Conservation (phyloP, 2,329 filamentous ascomycete genomes). For the Diplodia scrobiculata region DNA sequence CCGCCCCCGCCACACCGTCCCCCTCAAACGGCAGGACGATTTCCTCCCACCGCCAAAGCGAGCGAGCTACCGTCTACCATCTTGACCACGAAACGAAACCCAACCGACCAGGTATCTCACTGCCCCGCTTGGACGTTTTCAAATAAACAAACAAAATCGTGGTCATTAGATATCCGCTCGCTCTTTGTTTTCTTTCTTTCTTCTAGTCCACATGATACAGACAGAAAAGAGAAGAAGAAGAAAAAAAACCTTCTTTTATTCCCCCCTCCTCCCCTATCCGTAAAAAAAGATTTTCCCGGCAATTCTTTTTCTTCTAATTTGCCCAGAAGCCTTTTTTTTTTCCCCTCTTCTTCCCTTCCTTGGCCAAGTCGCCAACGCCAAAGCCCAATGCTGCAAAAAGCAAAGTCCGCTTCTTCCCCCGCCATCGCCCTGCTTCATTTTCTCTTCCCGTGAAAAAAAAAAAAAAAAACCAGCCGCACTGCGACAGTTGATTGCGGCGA, state of each 20-base stretch:
- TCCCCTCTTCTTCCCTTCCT: not conserved
- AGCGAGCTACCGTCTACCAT: not conserved
- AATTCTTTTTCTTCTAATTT: slow-evolving; percentile 2
- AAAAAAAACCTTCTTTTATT: not conserved
- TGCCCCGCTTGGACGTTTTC: not conserved
- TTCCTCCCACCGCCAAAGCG: not conserved
- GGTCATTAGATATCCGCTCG: slow-evolving; percentile 19
- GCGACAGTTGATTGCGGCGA: not conserved
- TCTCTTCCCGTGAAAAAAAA: not conserved
- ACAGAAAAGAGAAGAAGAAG: not conserved
- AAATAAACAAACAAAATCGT: not conserved
- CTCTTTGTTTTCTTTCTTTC: not conserved
- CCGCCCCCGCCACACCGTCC: not conserved
- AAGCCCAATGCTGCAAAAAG: slow-evolving; percentile 25
- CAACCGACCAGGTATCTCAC: slow-evolving; percentile 4
- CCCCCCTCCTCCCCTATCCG: not conserved
- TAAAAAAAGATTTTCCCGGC: not conserved
- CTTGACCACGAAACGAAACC: not conserved
- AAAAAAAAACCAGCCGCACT: not conserved
- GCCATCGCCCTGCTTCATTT: not conserved
- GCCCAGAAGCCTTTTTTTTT: slow-evolving; percentile 15
- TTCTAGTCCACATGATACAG: slow-evolving; percentile 8
- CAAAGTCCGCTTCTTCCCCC: slow-evolving; percentile 1
- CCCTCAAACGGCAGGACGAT: not conserved
- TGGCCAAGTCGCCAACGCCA: slow-evolving; percentile 17